phyloP scores from a whole-genome alignment of 257 asterid genomes.

The Solanum ossicruentum region DNA sequence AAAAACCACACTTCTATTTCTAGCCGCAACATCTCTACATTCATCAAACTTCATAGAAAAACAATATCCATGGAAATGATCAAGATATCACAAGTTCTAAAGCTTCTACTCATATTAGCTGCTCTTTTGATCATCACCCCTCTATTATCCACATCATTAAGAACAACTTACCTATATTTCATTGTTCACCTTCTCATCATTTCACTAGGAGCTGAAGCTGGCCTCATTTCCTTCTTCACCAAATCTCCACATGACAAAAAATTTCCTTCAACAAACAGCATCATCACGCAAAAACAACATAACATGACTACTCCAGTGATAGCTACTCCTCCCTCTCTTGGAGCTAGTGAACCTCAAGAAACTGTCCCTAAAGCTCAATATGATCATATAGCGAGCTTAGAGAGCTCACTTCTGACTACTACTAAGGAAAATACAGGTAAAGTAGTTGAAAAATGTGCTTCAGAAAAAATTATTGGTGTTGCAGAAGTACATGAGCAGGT shows the following conservation, averaged over 20 bases:
- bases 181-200: conserved; percentile 39
- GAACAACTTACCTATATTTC: conserved; percentile 37
- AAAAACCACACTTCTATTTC: not conserved
- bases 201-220: conserved; percentile 46
- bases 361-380: not conserved
- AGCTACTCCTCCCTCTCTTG: conserved; percentile 13
- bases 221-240: conserved; percentile 19
- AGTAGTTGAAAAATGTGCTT: not conserved
- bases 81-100: conserved; percentile 21
- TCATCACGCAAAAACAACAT: not conserved
- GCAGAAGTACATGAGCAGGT: not conserved
- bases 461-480: not conserved
- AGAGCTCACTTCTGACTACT: not conserved
- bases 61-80: not conserved
- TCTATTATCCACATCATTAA: conserved; percentile 23
- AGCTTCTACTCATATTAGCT: conserved; percentile 16
- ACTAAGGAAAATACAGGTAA: not conserved
- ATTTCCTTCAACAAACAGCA: not conserved
- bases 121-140: conserved; percentile 28
- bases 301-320: not conserved
- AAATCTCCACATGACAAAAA: not conserved
- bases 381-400: not conserved
- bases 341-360: not conserved
- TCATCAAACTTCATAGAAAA: not conserved
- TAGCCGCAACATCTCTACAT: not conserved